These are phyloP conservation scores for Mortierella sp. DNA, from an alignment of 371 early-diverging fungal genomes.

Conservation along the genomic window DNA sequence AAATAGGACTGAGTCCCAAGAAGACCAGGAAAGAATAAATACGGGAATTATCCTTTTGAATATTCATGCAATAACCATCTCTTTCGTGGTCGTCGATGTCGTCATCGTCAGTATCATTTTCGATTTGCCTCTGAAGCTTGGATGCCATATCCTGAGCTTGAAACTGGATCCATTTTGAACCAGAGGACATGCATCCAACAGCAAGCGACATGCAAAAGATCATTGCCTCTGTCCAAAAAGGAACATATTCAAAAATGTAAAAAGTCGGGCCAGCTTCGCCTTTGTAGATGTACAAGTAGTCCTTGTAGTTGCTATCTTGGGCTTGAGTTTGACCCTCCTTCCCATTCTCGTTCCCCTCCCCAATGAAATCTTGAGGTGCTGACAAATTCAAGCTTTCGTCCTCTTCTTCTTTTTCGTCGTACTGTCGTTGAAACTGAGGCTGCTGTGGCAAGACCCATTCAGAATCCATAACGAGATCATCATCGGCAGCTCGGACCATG, in stretches of 20 bases:
- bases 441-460: constrained; percentile 7
- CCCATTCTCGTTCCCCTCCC: not conserved
- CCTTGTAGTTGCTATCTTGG: not conserved
- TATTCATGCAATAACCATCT: not conserved
- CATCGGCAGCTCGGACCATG: constrained; percentile 20
- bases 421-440: not conserved
- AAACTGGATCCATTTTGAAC: constrained; percentile 5
- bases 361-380: constrained; percentile 4
- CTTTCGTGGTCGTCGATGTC: constrained; percentile 1
- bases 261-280: not conserved
- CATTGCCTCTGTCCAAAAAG: constrained; percentile 27
- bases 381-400: not conserved
- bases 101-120: constrained; percentile 3
- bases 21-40: not conserved
- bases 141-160: not conserved
- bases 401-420: not conserved
- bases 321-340: not conserved
- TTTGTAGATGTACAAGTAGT: not conserved
- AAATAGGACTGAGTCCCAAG: no score
- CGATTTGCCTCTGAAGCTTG: constrained; percentile 12
- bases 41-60: not conserved
- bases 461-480: constrained; percentile 32
- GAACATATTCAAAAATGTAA: constrained; percentile 27
- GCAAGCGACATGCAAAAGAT: constrained; percentile 8
- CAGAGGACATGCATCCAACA: constrained; percentile 6